Percentiles rank a stretch among this genome's conserved stretches.
phyloP scores from a whole-genome alignment of 2,329 filamentous ascomycete species.

The Aspergillus persii region DNA sequence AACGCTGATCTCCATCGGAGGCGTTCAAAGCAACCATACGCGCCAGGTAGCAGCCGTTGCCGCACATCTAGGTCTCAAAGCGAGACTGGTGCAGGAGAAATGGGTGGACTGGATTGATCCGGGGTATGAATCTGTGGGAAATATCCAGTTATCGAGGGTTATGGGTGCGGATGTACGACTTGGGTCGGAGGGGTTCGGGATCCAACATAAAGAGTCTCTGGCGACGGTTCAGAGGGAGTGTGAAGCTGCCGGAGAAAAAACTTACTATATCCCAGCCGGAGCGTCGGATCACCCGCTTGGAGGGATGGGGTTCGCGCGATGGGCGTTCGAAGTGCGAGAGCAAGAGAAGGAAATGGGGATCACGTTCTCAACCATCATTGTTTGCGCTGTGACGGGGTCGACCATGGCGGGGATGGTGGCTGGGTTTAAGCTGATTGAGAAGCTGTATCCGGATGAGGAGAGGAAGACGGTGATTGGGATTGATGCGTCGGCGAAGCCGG shows the following conservation, averaged over 20 bases:
- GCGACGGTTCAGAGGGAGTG: slow-evolving; percentile 56
- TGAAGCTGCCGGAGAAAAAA: slow-evolving; percentile 53
- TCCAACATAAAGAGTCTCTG: slow-evolving; percentile 65
- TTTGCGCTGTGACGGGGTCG: slow-evolving; percentile 69
- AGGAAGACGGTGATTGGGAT: slow-evolving; percentile 63
- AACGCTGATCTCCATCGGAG: slow-evolving; percentile 65
- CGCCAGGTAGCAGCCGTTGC: slow-evolving; percentile 65
- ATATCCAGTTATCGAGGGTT: slow-evolving; percentile 67
- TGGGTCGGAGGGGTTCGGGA: slow-evolving; percentile 62
- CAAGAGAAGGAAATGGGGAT: slow-evolving; percentile 62
- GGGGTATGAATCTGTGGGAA: slow-evolving; percentile 64
- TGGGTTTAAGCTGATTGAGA: slow-evolving; percentile 65
- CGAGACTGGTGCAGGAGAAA: slow-evolving; percentile 60
- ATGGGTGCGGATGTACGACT: slow-evolving; percentile 66
- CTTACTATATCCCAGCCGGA: slow-evolving; percentile 71
- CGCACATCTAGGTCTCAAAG: slow-evolving; percentile 53
- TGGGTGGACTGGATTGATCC: slow-evolving; percentile 64
- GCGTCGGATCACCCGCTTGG: slow-evolving; percentile 69
- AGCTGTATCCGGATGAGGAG: slow-evolving; percentile 37
- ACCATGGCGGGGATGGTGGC: slow-evolving; percentile 72
- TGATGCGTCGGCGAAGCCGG: slow-evolving; percentile 60
- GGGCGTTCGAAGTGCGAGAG: slow-evolving; percentile 65
- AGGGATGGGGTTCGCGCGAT: slow-evolving; percentile 67
- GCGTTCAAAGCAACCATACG: slow-evolving; percentile 69
- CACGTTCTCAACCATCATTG: slow-evolving; percentile 67